These are phyloP conservation scores for Suhomyces bribrorum DNA, from an alignment of 1,139 yeast genomes.

Conservation along the genomic window DNA sequence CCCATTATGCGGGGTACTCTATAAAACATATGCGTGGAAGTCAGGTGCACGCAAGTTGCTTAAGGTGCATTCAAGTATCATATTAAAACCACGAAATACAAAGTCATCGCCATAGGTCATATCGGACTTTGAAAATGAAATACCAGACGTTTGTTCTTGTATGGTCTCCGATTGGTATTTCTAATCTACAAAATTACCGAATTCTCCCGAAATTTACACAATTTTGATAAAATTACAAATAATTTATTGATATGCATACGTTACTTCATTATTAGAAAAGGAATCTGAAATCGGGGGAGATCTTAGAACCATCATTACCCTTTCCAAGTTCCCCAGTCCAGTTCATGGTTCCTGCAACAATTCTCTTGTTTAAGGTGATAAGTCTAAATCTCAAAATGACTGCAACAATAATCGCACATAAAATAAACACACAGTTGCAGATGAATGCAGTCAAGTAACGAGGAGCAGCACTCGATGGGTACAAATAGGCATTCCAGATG, in stretches of 20 bases:
- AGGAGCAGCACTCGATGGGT: constrained; percentile 45
- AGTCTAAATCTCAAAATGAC: constrained; percentile 42
- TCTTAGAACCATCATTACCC: constrained; percentile 45
- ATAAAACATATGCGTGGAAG: no score
- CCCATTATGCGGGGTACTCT: no score
- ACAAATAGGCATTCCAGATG: constrained; percentile 55
- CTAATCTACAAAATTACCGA: no score
- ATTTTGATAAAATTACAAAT: not conserved
- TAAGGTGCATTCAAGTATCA: no score
- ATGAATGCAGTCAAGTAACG: constrained; percentile 47
- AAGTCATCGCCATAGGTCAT: no score
- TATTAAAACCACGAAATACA: no score
- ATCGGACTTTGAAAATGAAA: no score
- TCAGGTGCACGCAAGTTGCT: no score
- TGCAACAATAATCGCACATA: constrained; percentile 42
- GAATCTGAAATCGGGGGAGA: constrained; percentile 47
- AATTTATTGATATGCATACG: not conserved
- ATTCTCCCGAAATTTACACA: not conserved
- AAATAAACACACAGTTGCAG: constrained; percentile 51
- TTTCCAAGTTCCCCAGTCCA: constrained; percentile 54
- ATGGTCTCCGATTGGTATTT: no score
- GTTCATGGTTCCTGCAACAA: constrained; percentile 48
- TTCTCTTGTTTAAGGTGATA: constrained; percentile 40
- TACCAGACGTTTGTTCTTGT: no score
- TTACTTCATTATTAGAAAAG: constrained; percentile 17